Evolutionary conservation across 73 alveolate genomes (phyloP), one percentile per base, ranked within the genome.

Genomic region (Tetrahymena borealis): DNA sequence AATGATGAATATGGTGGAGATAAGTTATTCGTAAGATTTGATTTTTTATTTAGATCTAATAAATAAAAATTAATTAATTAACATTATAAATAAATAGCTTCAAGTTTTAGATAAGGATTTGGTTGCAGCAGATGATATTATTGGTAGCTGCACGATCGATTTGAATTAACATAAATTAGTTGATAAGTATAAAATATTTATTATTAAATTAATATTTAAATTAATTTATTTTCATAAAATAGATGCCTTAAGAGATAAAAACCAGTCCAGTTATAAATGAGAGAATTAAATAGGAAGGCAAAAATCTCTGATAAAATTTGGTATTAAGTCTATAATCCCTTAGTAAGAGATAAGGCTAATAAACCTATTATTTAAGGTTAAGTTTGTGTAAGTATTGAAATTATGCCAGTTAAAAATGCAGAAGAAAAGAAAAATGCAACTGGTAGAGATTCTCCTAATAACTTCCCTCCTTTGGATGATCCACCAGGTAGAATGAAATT

Each of bases 401-500:
- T 94, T 9, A 24, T 96, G 79, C 98, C 98, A 10, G 90, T 93
- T 20, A 38, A 77, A 32, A 94, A 91, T 15, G 97, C 97, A 31
- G 95, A 92, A 33, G 94, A 94, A 37, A 40, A 78, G 35, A 91
- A 90, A 15, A 96, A 96, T 95, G 98, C 98, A 15, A 79, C 24
- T 38, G 98, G 98, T 7, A 94, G 97, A 94, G 96, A 96, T 79
- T 95, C 97, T 28, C 98, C 98, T 11, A 96, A 96, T 95, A 93
- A 91, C 33, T 96, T 91, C 91, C 98, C 98, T 18, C 94, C 95
- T 20, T 79, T 96, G 24, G 94, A 94, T 39, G 98, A 96, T 39
- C 98, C 98, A 18, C 91, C 96, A 7, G 98, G 98, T 15, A 94
- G 98, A 96, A 33, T 96, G 38, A 35, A 79, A 15, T 95, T 96